These are phyloP conservation scores for Triangularia verruculosa DNA, from an alignment of 2,329 filamentous ascomycete species.

Conservation along the genomic window DNA sequence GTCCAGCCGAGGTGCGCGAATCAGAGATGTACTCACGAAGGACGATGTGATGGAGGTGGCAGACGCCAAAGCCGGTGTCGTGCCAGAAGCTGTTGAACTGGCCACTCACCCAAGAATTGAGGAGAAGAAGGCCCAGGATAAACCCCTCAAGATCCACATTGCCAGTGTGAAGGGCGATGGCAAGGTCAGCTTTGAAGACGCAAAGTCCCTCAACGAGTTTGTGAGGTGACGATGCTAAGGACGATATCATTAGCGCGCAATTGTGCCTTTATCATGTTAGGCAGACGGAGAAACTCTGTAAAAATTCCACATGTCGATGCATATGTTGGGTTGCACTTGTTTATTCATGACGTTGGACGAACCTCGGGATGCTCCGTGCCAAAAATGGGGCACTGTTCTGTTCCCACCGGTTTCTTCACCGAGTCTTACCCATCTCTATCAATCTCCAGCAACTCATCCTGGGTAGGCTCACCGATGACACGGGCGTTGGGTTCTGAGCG, in stretches of 20 bases:
- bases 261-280: not conserved
- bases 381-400: no score
- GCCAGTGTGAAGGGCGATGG: conserved; percentile 58
- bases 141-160: conserved; percentile 49
- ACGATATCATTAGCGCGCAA: not conserved
- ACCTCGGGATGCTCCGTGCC: conserved; percentile 7
- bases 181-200: conserved; percentile 63
- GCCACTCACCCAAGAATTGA: conserved; percentile 38
- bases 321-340: not conserved
- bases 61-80: conserved; percentile 69
- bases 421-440: not conserved
- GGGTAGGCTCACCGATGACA: no score
- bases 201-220: conserved; percentile 57
- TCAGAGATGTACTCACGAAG: conserved; percentile 73
- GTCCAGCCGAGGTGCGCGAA: conserved; percentile 77
- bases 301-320: not conserved
- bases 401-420: no score
- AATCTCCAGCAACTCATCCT: not conserved
- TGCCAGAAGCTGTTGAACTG: conserved; percentile 56
- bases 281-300: not conserved
- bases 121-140: conserved; percentile 28
- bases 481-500: no score
- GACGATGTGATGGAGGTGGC: conserved; percentile 89
- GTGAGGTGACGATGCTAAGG: conserved; percentile 36
- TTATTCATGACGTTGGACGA: not conserved